phyloP scores from a whole-genome alignment of 106 monocot species.

The Phalaenopsis equestris region DNA sequence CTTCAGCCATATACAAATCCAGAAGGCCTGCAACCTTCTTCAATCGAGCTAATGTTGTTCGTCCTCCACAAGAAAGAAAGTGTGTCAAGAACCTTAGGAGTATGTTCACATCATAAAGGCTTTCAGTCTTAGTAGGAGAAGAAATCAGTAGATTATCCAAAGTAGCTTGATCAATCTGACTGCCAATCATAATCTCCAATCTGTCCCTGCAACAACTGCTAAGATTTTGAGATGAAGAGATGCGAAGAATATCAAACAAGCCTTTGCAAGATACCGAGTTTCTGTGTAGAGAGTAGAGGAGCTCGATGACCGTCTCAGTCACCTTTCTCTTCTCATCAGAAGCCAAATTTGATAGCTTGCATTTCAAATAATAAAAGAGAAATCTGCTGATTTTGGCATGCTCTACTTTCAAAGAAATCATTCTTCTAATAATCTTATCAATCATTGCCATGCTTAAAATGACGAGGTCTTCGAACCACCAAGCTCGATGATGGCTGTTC shows the following conservation, averaged over 20 bases:
- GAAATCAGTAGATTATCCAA: constrained; percentile 77
- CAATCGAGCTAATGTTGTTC: constrained; percentile 18
- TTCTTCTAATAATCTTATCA: constrained; percentile 22
- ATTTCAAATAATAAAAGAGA: constrained; percentile 70
- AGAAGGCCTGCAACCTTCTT: constrained; percentile 56
- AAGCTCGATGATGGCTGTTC: constrained; percentile 23
- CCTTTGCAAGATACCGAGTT: constrained; percentile 58
- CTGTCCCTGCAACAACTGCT: constrained; percentile 24
- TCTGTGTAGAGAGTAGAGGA: constrained; percentile 45
- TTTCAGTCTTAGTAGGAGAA: constrained; percentile 16
- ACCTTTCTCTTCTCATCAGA: constrained; percentile 40
- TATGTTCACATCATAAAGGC: constrained; percentile 69
- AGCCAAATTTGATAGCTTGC: constrained; percentile 13
- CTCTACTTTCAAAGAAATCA: constrained; percentile 44
- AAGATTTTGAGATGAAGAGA: constrained; percentile 29
- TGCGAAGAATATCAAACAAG: constrained; percentile 59
- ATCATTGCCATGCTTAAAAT: constrained; percentile 20
- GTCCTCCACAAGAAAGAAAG: constrained; percentile 34
- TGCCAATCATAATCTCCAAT: constrained; percentile 72
- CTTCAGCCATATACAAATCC: constrained; percentile 86
- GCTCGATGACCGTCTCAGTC: constrained; percentile 36
- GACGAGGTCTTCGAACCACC: constrained; percentile 89
- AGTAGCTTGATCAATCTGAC: constrained; percentile 51
- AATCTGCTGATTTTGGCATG: constrained; percentile 47
- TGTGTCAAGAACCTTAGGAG: constrained; percentile 59